Evolutionary conservation across 2,329 filamentous ascomycete genomes (phyloP), one percentile per base, ranked within the genome.

Genomic region (Stachybotrys chartarum): DNA sequence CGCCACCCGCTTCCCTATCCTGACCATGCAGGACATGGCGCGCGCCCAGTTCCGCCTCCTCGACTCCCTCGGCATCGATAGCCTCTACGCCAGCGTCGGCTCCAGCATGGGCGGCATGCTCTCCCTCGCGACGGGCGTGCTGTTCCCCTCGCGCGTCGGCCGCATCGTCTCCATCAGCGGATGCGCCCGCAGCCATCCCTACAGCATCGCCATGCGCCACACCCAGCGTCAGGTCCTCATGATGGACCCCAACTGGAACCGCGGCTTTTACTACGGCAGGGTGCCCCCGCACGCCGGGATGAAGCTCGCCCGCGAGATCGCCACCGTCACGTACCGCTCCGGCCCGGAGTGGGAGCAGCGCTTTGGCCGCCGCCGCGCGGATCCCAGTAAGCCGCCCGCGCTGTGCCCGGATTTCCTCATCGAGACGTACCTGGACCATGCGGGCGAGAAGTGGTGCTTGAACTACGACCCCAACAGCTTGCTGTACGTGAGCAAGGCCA

Each of bases 81-180:
- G 84, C 65, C 79, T 99, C 10, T 90, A 96, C 70, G 94, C 94
- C 17, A 96, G 90, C 57, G 93, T 99, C 18, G 94, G 94, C 14
- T 91, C 90, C 6, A 96, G 91, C 71, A 99, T 99, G 94, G 94
- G 94, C 54, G 94, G 94, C 54, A 99, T 99, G 94, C 93, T 96
- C 69, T 94, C 90, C 62, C 80, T 99, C 6, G 92, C 92, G 7
- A 89, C 91, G 0, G 94, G 90, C 4, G 84, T 89, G 1, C 74
- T 96, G 32, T 96, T 93, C 68, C 89, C 91, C 0, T 83, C 89
- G 45, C 82, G 93, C 39, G 88, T 99, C 3, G 85, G 85, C 45
- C 86, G 87, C 61, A 83, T 99, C 59, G 90, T 91, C 44, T 93
- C 86, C 65, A 94, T 97, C 66, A 95, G 89, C 66, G 94, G 93